phyloP scores from a whole-genome alignment of 2,329 filamentous ascomycete species.

The Talaromyces funiculosus region DNA sequence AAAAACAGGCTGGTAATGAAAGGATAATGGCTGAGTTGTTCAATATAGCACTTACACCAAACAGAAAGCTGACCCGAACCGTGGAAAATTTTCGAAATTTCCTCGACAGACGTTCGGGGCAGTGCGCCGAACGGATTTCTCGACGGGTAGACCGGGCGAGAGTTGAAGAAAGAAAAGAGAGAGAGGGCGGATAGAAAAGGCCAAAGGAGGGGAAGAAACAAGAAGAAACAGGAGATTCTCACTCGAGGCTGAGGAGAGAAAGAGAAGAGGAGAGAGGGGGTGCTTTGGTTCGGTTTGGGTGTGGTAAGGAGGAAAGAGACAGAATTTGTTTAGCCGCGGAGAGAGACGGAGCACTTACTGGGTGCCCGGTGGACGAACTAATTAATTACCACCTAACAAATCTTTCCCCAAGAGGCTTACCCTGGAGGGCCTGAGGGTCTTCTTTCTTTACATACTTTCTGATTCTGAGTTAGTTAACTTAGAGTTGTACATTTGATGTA shows the following conservation, averaged over 20 bases:
- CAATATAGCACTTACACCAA: constrained; percentile 4
- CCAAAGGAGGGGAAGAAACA: constrained; percentile 2
- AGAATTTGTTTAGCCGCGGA: constrained; percentile 13
- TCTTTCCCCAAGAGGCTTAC: background rate
- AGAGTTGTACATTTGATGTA: background rate
- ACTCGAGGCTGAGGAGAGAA: constrained; percentile 8
- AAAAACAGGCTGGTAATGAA: background rate
- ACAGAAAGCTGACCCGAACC: constrained; percentile 14
- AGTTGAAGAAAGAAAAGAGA: constrained; percentile 19
- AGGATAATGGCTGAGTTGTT: background rate
- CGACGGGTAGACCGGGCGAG: constrained; percentile 19
- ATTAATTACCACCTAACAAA: background rate
- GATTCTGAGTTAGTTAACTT: background rate
- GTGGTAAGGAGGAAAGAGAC: constrained; percentile 4
- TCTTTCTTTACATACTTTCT: background rate
- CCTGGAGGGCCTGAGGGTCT: background rate
- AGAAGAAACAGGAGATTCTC: constrained; percentile 6
- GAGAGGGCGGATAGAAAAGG: constrained; percentile 14
- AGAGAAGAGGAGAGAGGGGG: constrained; percentile 6
- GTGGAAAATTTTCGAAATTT: constrained; percentile 19
- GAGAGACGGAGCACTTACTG: constrained; percentile 8
- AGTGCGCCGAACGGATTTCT: constrained; percentile 21
- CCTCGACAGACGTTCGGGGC: constrained; percentile 24
- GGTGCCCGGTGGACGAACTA: background rate
- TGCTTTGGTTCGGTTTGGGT: background rate